Evolutionary conservation across 768 basidiomycete species (phyloP).

Genomic region (Gloeostereum incarnatum): DNA sequence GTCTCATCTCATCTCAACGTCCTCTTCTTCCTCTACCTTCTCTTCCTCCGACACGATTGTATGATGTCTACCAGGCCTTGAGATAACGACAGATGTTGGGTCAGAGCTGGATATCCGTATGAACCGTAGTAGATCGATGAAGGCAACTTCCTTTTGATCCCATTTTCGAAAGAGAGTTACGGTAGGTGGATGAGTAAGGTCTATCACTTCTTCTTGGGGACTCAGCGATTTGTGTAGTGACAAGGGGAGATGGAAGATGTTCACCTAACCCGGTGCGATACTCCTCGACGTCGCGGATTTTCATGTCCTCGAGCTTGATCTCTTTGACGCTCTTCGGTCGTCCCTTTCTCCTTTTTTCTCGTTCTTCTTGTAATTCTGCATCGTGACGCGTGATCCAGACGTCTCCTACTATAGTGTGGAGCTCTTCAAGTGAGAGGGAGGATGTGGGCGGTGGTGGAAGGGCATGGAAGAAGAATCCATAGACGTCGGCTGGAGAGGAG

Average conservation of each 20-base stretch:
- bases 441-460: slow-evolving; percentile 49
- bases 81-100: slow-evolving; percentile 36
- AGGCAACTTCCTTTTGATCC: slow-evolving; percentile 72
- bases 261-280: slow-evolving; percentile 79
- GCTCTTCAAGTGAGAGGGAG: slow-evolving; percentile 50
- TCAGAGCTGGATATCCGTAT: slow-evolving; percentile 61
- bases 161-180: slow-evolving; percentile 67
- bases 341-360: slow-evolving; percentile 55
- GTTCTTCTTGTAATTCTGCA: slow-evolving; percentile 52
- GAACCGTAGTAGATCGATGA: slow-evolving; percentile 62
- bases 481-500: slow-evolving; percentile 46
- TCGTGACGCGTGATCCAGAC: slow-evolving; percentile 73
- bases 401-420: slow-evolving; percentile 56
- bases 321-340: slow-evolving; percentile 68
- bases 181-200: slow-evolving; percentile 65
- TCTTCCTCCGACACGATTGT: slow-evolving; percentile 13
- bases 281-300: slow-evolving; percentile 55
- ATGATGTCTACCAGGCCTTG: slow-evolving; percentile 52
- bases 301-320: slow-evolving; percentile 58
- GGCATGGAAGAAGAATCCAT: slow-evolving; percentile 68
- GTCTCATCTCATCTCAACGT: slow-evolving; percentile 7
- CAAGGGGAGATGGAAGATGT: slow-evolving; percentile 14
- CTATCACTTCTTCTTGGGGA: too few species aligned
- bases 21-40: slow-evolving; percentile 1
- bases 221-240: slow-evolving; percentile 24